phyloP scores from a whole-genome alignment of 73 alveolate genomes.

The Paramecium sexaurelia region DNA sequence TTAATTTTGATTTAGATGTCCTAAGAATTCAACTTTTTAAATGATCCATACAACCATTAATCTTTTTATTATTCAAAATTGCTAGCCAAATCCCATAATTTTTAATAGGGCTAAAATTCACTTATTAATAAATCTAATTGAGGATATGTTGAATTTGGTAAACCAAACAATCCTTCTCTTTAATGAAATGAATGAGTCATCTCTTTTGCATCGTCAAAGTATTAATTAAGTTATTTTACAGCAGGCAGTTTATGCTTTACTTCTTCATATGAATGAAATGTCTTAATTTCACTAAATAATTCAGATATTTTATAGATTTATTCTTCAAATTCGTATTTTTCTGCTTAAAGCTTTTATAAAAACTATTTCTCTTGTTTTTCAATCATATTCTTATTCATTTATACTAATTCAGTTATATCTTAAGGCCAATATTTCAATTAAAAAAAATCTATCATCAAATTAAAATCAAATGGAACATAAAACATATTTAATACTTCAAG shows the following conservation, averaged over 20 bases:
- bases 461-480: not conserved
- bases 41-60: constrained; percentile 12
- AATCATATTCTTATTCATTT: not conserved
- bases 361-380: not conserved
- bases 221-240: not conserved
- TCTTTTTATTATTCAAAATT: not conserved
- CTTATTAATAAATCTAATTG: not conserved
- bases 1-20: not conserved
- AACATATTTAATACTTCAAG: not conserved
- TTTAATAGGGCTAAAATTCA: constrained; percentile 37
- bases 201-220: constrained; percentile 27
- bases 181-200: constrained; percentile 13
- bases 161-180: not conserved
- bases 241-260: not conserved
- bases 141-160: not conserved
- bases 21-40: not conserved
- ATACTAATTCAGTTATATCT: not conserved
- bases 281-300: not conserved
- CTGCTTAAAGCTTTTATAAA: not conserved
- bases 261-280: not conserved
- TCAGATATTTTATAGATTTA: not conserved
- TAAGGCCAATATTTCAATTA: constrained; percentile 12
- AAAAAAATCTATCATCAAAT: not conserved
- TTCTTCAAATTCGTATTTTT: constrained; percentile 9
- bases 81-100: constrained; percentile 10